Conservation (phyloP, 805 yeast species). For the Zygoascus flipseniorum region DNA sequence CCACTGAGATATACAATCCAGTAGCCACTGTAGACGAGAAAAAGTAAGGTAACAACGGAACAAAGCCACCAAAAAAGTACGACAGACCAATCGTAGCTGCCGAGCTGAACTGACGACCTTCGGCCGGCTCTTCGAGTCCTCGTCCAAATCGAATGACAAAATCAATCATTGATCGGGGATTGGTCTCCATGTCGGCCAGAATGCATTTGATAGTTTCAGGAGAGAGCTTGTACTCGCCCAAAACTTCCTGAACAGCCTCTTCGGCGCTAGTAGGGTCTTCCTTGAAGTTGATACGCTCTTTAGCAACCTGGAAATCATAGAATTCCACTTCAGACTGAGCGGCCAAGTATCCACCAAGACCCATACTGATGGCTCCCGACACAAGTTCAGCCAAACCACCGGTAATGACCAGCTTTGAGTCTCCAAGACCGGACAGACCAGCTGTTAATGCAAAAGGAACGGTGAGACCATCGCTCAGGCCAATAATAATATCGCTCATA, state of each 20-base stretch:
- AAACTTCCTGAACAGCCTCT: constrained; percentile 72
- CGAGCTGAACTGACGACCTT: constrained; percentile 77
- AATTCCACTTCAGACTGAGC: constrained; percentile 68
- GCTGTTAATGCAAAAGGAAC: constrained; percentile 99
- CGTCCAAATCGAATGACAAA: constrained; percentile 81
- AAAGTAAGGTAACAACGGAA: constrained; percentile 87
- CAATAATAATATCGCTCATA: constrained; percentile 88
- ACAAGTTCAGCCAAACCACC: constrained; percentile 98
- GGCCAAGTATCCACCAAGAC: constrained; percentile 92
- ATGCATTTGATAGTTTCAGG: constrained; percentile 68
- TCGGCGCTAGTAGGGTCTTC: constrained; percentile 37
- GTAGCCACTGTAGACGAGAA: constrained; percentile 66
- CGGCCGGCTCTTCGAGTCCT: constrained; percentile 94
- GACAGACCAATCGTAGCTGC: constrained; percentile 87
- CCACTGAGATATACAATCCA: constrained; percentile 66
- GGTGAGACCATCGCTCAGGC: constrained; percentile 89
- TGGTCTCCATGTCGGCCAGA: constrained; percentile 66
- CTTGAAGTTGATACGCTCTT: constrained; percentile 21
- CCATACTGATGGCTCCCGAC: constrained; percentile 96
- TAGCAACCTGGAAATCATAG: constrained; percentile 21
- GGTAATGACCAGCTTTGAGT: constrained; percentile 81
- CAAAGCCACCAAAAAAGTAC: constrained; percentile 85
- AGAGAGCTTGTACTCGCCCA: constrained; percentile 58
- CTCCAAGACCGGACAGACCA: constrained; percentile 85
- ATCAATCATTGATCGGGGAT: constrained; percentile 73